Evolutionary conservation across 345 rosid genomes (phyloP).

Genomic region (Xanthoceras sorbifolium): DNA sequence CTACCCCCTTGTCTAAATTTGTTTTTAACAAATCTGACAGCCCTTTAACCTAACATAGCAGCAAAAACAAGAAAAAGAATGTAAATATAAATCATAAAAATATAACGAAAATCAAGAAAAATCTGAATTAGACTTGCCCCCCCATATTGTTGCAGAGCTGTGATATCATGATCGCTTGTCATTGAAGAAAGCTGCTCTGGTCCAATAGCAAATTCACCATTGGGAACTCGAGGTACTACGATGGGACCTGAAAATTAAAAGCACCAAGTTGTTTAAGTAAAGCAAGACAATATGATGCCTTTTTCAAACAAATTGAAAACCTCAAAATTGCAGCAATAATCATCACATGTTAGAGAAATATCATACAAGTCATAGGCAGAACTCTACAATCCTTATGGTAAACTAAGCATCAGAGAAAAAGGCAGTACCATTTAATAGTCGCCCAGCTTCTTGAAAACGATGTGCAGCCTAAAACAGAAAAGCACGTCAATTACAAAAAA

Average conservation of each 20-base stretch:
- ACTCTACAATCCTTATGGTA: background rate
- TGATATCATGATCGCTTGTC: slow-evolving; percentile 71
- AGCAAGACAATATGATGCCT: background rate
- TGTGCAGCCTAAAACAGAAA: slow-evolving; percentile 73
- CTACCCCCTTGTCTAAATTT: slow-evolving; percentile 72
- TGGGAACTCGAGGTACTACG: slow-evolving; percentile 35
- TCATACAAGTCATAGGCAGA: background rate
- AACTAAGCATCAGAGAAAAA: slow-evolving; percentile 4
- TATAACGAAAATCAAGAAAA: slow-evolving; percentile 17
- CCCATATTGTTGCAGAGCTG: slow-evolving; percentile 64
- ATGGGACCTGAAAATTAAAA: slow-evolving; percentile 37
- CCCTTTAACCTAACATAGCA: slow-evolving; percentile 63
- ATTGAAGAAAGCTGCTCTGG: slow-evolving; percentile 70
- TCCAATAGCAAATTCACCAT: slow-evolving; percentile 64
- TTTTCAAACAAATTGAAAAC: background rate
- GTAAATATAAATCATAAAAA: background rate
- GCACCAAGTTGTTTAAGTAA: slow-evolving; percentile 15
- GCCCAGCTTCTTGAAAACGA: slow-evolving; percentile 67
- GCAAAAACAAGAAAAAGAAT: background rate
- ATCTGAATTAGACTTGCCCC: slow-evolving; percentile 58
- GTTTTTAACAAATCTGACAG: slow-evolving; percentile 63
- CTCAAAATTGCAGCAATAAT: background rate
- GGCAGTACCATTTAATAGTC: slow-evolving; percentile 56
- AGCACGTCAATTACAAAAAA: slow-evolving; percentile 20
- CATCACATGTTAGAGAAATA: background rate